These are phyloP conservation scores for Pelargonium australe DNA, from an alignment of 441 rosid genomes.

Conservation along the genomic window DNA sequence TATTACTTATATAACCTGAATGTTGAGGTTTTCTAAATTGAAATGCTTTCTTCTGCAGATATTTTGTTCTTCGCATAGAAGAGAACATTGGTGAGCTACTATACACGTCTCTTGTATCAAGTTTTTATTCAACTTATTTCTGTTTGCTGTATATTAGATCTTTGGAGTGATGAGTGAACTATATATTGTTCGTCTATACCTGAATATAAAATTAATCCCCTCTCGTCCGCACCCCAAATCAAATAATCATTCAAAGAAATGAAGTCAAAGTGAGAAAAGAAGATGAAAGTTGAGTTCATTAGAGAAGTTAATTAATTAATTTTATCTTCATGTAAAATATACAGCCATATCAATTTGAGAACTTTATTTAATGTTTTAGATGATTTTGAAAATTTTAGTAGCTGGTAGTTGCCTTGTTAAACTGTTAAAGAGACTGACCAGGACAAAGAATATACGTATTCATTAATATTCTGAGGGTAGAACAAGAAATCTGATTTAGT, in stretches of 20 bases:
- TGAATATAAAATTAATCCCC: neutral
- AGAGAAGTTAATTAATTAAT: neutral
- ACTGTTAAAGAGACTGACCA: neutral
- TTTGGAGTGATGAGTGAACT: neutral
- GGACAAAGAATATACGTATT: neutral
- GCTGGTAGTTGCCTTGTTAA: neutral
- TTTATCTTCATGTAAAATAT: too few relatives aligned
- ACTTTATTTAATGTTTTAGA: neutral
- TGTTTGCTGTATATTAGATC: neutral
- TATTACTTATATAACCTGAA: neutral
- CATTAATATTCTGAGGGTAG: neutral
- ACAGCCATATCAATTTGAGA: too few relatives aligned
- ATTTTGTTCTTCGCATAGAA: constrained; percentile 94
- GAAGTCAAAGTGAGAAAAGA: neutral
- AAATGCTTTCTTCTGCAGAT: constrained; percentile 55
- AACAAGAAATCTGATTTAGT: neutral
- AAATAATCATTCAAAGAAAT: neutral
- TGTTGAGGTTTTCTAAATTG: constrained; percentile 22
- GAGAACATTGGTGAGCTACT: constrained; percentile 68
- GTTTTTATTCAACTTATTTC: neutral
- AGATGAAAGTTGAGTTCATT: neutral
- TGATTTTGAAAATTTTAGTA: neutral
- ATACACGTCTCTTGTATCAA: constrained; percentile 11
- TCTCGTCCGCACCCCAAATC: neutral
- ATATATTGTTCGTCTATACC: neutral